Conservation (phyloP, 306 rosid genomes). For the Corylus americana region DNA sequence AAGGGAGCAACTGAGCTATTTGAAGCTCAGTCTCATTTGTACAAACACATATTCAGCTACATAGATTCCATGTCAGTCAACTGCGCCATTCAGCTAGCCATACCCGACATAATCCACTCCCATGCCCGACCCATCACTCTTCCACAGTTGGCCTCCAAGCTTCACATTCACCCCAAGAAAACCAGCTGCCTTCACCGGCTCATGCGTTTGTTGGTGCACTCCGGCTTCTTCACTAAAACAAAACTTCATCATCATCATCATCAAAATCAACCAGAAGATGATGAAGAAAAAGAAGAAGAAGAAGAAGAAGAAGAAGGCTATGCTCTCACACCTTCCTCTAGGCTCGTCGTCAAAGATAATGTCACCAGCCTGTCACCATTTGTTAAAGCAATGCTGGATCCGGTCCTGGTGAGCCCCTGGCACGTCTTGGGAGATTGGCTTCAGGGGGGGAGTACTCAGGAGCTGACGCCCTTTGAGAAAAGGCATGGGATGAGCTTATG, state of each 20-base stretch:
- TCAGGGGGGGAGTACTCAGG: neutral
- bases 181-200: conserved; percentile 23
- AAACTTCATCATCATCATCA: neutral
- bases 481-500: conserved; percentile 37
- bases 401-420: conserved; percentile 25
- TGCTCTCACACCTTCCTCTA: conserved; percentile 47
- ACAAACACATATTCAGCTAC: conserved; percentile 38
- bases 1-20: conserved; percentile 32
- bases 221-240: conserved; percentile 35
- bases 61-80: conserved; percentile 53
- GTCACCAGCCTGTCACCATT: conserved; percentile 12
- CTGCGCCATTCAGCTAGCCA: conserved; percentile 41
- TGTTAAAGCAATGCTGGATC: conserved; percentile 17
- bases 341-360: conserved; percentile 36
- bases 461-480: conserved; percentile 26
- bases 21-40: conserved; percentile 50
- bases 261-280: neutral
- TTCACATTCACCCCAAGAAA: conserved; percentile 41
- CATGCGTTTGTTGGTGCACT: conserved; percentile 43
- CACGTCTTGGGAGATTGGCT: conserved; percentile 37
- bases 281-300: neutral
- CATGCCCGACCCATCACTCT: conserved; percentile 52
- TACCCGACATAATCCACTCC: conserved; percentile 44
- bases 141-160: conserved; percentile 31
- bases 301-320: conserved; percentile 36